Evolutionary conservation across 225 moss, liverwort and hornwort genomes (phyloP).

Genomic region (Marchantia paleacea): DNA sequence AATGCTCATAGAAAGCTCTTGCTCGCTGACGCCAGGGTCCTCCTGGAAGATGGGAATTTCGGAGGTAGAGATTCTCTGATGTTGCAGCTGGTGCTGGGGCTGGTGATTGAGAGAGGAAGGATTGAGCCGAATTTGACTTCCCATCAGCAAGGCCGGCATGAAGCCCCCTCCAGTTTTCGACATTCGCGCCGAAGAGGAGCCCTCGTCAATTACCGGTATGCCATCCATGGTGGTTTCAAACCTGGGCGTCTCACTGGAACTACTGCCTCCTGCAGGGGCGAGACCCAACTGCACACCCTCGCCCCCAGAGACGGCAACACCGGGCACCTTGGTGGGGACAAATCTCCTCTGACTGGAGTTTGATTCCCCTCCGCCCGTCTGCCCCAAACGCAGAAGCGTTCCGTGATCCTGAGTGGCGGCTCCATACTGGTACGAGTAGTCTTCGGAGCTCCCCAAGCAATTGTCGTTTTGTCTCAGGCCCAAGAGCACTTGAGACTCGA

Average conservation of each 20-base stretch:
- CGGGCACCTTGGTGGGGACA: background rate
- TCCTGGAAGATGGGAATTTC: conserved; percentile 31
- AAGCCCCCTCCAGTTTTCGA: conserved; percentile 69
- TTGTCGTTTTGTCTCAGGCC: conserved; percentile 29
- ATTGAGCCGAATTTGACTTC: conserved; percentile 49
- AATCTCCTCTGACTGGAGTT: conserved; percentile 3
- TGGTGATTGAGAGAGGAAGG: conserved; percentile 35
- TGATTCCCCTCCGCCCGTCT: conserved; percentile 22
- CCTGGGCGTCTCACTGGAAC: conserved; percentile 22
- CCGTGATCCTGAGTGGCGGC: conserved; percentile 18
- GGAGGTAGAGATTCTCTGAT: conserved; percentile 14
- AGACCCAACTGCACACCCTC: conserved; percentile 54
- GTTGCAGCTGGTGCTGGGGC: conserved; percentile 23
- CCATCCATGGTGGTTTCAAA: conserved; percentile 40
- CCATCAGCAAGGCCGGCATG: conserved; percentile 91
- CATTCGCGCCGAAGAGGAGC: conserved; percentile 88
- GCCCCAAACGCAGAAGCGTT: conserved; percentile 39
- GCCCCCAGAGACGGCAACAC: background rate
- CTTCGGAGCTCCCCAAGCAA: conserved; percentile 31
- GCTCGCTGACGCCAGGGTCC: conserved; percentile 42
- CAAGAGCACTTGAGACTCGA: conserved; percentile 22
- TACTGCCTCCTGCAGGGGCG: conserved; percentile 45
- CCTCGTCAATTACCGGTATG: conserved; percentile 88
- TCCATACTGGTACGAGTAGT: conserved; percentile 18
- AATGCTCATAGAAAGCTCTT: conserved; percentile 69